Conservation (phyloP, 495 filamentous ascomycete genomes). For the Aspergillus carlsbadensis region DNA sequence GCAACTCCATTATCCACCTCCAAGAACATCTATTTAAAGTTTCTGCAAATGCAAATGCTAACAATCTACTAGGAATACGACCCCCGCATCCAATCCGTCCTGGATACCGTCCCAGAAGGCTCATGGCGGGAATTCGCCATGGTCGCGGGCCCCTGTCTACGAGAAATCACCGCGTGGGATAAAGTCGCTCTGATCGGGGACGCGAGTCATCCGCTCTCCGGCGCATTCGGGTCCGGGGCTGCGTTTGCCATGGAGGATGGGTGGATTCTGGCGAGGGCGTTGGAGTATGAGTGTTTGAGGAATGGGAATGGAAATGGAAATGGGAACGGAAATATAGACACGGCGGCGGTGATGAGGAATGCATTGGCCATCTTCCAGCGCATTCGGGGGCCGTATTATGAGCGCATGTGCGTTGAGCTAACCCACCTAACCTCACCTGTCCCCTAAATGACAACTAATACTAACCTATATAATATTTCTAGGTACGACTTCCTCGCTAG, state of each 20-base stretch:
- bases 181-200: conserved; percentile 50
- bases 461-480: background rate
- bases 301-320: too few species aligned
- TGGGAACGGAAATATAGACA: too few species aligned
- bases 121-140: conserved; percentile 1
- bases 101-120: background rate
- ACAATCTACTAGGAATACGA: background rate
- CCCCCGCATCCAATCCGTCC: background rate
- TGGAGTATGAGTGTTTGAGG: conserved; percentile 26
- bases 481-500: background rate
- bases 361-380: conserved; percentile 42
- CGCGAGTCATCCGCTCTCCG: conserved; percentile 47
- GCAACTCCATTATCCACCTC: too few species aligned
- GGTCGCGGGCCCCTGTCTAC: conserved; percentile 21
- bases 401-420: background rate
- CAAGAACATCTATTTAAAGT: too few species aligned
- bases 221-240: conserved; percentile 49
- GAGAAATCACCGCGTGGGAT: conserved; percentile 39
- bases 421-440: background rate
- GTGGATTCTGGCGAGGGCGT: conserved; percentile 44
- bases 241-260: conserved; percentile 53
- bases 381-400: conserved; percentile 47
- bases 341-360: conserved; percentile 20
- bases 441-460: background rate
- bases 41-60: too few species aligned